Evolutionary conservation across 2,329 filamentous ascomycete species (phyloP), one percentile per base, ranked within the genome.

Genomic region (Dactylellina drechsleri): DNA sequence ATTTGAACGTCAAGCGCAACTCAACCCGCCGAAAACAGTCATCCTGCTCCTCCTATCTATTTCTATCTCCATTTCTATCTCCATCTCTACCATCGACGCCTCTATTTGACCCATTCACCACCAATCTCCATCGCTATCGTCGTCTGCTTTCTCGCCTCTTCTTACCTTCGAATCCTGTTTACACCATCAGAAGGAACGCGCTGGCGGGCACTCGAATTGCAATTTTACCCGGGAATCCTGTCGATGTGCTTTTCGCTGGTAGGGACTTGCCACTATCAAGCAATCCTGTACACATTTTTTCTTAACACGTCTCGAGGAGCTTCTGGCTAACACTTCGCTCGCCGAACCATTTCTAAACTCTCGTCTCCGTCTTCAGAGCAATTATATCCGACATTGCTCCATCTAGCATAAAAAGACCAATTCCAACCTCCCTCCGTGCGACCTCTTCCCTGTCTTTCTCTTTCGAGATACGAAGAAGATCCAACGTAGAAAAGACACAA

Each of bases 191-290:
- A 68, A 56, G 23, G 50, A 58, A 64, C 36, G 26, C 53, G 36
- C 62, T 40, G 41, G 50, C 61, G 57, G 56, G 61, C 43, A 49
- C 31, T 49, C 18, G 36, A 23, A 18, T 43, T 66, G 16, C 23
- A 60, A 57, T 68, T 43, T 20, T 45, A 56, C 43, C 41, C 31
- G 31, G 31, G 52, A 59, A 58, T 60, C 64, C 64, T 64, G 71
- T 75, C 64, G 68, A 68, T 64, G 64, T 68, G 58, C 64, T 75
- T 66, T 68, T 62, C 57, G 57, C 71, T 75, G 71, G 71, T 75
- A 75, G 71, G 70, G 58, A 66, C 45, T 75, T 65, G 67, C 54
- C 64, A 64, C 71, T 68, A 54, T 60, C 64, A 67, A 60, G 16
- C 40, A 50, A 54, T 57, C 36, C 31, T 73, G 53, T 61, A 73